phyloP scores from a whole-genome alignment of 2,329 filamentous ascomycete species.

The Simplicillium aogashimaense region DNA sequence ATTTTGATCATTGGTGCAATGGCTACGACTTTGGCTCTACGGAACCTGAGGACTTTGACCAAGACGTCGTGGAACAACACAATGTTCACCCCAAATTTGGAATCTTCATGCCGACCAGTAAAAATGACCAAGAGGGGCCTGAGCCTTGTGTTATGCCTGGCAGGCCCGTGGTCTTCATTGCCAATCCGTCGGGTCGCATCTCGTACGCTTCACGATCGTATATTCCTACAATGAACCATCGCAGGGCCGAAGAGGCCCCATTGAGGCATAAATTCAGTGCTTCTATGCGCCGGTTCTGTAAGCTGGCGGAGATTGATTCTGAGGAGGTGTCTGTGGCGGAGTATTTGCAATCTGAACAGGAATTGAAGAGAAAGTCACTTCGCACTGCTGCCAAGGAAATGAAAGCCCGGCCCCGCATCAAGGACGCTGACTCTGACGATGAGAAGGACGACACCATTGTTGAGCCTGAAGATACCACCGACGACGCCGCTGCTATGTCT shows the following conservation, averaged over 20 bases:
- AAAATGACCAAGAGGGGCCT: conserved; percentile 31
- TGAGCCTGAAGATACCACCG: conserved; percentile 9
- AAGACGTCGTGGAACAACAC: conserved; percentile 37
- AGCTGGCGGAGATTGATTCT: conserved; percentile 18
- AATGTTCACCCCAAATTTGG: conserved; percentile 43
- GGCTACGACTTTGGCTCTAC: conserved; percentile 42
- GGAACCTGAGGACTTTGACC: conserved; percentile 39
- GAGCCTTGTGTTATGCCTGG: conserved; percentile 30
- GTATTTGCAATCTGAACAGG: conserved; percentile 20
- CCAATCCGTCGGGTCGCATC: conserved; percentile 33
- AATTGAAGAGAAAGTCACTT: conserved; percentile 22
- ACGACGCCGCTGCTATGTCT: conserved; percentile 4
- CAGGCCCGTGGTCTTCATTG: conserved; percentile 38
- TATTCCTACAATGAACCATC: conserved; percentile 22
- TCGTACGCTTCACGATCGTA: conserved; percentile 37
- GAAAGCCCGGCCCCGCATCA: conserved; percentile 16
- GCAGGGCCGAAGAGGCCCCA: conserved; percentile 21
- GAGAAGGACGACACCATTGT: conserved; percentile 14
- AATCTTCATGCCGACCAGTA: conserved; percentile 37
- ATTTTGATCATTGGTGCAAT: conserved; percentile 43
- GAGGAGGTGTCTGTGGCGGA: conserved; percentile 23
- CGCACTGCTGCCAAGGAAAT: conserved; percentile 24
- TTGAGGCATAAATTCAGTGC: conserved; percentile 23
- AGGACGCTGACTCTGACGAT: conserved; percentile 15
- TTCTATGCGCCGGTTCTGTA: conserved; percentile 27